Conservation (phyloP, 169 alveolate species). For the Babesia bigemina region DNA sequence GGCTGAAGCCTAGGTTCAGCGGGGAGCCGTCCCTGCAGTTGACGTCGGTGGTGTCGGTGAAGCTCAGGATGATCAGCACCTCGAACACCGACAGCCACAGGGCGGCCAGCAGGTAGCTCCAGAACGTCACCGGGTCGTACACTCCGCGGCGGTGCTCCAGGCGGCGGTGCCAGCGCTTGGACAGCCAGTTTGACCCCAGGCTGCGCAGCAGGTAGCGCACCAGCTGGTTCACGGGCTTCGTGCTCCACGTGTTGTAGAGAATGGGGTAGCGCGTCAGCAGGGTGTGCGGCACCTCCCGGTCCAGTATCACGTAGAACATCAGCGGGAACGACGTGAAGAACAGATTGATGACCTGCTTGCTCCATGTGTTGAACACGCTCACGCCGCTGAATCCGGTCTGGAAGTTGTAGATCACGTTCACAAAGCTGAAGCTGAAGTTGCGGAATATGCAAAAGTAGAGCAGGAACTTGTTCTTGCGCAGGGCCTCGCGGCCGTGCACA, state of each 20-base stretch:
- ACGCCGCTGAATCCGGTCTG: slow-evolving; percentile 77
- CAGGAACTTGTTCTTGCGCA: slow-evolving; percentile 80
- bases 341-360: slow-evolving; percentile 78
- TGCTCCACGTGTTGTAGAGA: slow-evolving; percentile 76
- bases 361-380: slow-evolving; percentile 79
- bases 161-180: slow-evolving; percentile 61
- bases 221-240: slow-evolving; percentile 42
- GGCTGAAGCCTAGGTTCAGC: slow-evolving; percentile 63
- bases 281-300: slow-evolving; percentile 78
- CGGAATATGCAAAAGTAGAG: slow-evolving; percentile 79
- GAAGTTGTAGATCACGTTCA: slow-evolving; percentile 67
- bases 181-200: slow-evolving; percentile 60
- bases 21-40: slow-evolving; percentile 38
- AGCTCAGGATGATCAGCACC: slow-evolving; percentile 58
- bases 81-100: slow-evolving; percentile 75
- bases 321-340: slow-evolving; percentile 78
- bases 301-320: slow-evolving; percentile 76
- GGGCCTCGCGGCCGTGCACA: slow-evolving; percentile 86
- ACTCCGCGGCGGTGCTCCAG: slow-evolving; percentile 68
- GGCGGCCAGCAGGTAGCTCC: slow-evolving; percentile 63
- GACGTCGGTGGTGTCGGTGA: slow-evolving; percentile 60
- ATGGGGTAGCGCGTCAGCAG: slow-evolving; percentile 75
- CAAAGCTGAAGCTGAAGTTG: slow-evolving; percentile 70
- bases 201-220: slow-evolving; percentile 33
- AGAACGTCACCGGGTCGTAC: slow-evolving; percentile 64